Percentiles rank a stretch among this genome's conserved stretches.
These are phyloP conservation scores for Echinosophora koreensis DNA, from an alignment of 306 rosid genomes.

Conservation along the genomic window DNA sequence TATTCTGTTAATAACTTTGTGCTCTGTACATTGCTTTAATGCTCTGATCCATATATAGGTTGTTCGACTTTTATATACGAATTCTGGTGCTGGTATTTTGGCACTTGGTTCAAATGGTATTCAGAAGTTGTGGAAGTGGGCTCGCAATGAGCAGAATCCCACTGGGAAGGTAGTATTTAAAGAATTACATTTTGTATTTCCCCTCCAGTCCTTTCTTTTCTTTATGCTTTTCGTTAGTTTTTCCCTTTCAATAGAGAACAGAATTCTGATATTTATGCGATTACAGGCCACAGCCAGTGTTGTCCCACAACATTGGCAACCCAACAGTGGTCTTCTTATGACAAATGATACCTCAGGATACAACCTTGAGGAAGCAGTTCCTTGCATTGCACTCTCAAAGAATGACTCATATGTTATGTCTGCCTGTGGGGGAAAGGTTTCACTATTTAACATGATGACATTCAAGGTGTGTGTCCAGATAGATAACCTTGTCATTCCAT, in stretches of 20 bases:
- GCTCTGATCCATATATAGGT: slow-evolving; percentile 58
- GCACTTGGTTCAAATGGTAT: slow-evolving; percentile 91
- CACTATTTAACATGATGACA: slow-evolving; percentile 81
- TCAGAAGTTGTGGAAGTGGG: slow-evolving; percentile 92
- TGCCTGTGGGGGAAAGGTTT: slow-evolving; percentile 88
- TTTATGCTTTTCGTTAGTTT: slow-evolving; percentile 24
- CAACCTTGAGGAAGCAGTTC: slow-evolving; percentile 84
- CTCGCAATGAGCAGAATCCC: slow-evolving; percentile 73
- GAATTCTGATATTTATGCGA: slow-evolving; percentile 50
- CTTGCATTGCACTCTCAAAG: slow-evolving; percentile 85
- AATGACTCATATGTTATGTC: slow-evolving; percentile 89
- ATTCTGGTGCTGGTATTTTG: slow-evolving; percentile 78
- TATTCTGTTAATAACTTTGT: slow-evolving; percentile 22
- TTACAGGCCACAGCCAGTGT: slow-evolving; percentile 89
- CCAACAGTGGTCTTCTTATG: slow-evolving; percentile 84
- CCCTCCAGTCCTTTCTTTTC: slow-evolving; percentile 26
- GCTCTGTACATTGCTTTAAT: slow-evolving; percentile 25
- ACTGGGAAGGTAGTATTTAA: slow-evolving; percentile 68
- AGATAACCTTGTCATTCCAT: slow-evolving; percentile 18
- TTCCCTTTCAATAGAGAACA: slow-evolving; percentile 40
- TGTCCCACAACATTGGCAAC: slow-evolving; percentile 90
- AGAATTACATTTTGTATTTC: slow-evolving; percentile 25
- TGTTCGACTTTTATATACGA: slow-evolving; percentile 77
- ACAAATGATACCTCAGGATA: slow-evolving; percentile 76
- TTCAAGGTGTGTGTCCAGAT: slow-evolving; percentile 63